phyloP scores from a whole-genome alignment of 345 rosid species.

The Gossypium mustelinum region DNA sequence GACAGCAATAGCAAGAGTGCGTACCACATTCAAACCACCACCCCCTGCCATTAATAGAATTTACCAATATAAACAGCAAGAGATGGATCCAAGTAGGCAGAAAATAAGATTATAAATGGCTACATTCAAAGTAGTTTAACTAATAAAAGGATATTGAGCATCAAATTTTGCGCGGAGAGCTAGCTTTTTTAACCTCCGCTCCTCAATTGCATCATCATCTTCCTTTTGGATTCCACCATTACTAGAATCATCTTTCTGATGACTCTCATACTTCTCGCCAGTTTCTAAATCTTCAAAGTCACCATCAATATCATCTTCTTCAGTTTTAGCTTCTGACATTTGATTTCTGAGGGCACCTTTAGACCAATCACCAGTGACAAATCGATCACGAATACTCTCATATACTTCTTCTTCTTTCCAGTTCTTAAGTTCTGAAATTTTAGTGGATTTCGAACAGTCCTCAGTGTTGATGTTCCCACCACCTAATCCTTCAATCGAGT shows the following conservation, averaged over 20 bases:
- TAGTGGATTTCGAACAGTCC: slow-evolving; percentile 72
- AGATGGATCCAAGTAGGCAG: neutral
- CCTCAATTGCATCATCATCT: slow-evolving; percentile 41
- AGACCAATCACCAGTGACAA: slow-evolving; percentile 89
- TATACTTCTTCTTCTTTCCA: slow-evolving; percentile 64
- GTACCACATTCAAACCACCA: neutral
- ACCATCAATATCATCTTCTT: slow-evolving; percentile 54
- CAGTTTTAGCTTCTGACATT: slow-evolving; percentile 34
- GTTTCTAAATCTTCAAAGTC: slow-evolving; percentile 96
- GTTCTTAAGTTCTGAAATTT: slow-evolving; percentile 40
- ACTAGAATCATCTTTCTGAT: slow-evolving; percentile 29
- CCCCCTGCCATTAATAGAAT: neutral
- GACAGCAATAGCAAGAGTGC: neutral
- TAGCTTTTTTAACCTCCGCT: slow-evolving; percentile 75
- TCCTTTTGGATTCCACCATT: slow-evolving; percentile 35
- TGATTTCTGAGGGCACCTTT: slow-evolving; percentile 64
- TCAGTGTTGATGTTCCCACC: slow-evolving; percentile 40
- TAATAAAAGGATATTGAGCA: slow-evolving; percentile 79
- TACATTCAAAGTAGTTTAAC: neutral
- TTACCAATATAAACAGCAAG: neutral
- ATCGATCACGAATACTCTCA: slow-evolving; percentile 77
- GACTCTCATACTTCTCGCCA: slow-evolving; percentile 48
- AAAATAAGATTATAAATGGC: neutral
- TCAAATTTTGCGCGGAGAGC: slow-evolving; percentile 75
- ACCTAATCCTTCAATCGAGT: slow-evolving; percentile 38